A percentile compares a stretch with the other conserved stretches of the same genome.
Evolutionary conservation across 1,284 basidiomycete species (phyloP).

Genomic region (Puccinia novopanici): DNA sequence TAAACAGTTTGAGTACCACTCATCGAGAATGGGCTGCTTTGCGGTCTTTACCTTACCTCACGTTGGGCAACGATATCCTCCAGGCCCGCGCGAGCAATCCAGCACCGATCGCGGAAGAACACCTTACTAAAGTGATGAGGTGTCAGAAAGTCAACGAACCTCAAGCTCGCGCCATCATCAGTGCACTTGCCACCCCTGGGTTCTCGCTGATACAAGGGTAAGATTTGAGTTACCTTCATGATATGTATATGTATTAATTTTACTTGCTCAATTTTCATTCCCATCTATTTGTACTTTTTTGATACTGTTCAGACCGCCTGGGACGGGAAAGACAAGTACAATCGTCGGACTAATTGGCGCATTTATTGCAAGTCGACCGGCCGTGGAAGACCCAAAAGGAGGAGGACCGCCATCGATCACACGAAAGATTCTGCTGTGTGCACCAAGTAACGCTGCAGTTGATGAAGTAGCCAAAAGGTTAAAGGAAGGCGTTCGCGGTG

Average conservation of each 20-base stretch:
- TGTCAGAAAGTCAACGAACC: constrained; percentile 83
- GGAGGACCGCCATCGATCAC: constrained; percentile 52
- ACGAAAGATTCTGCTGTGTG: constrained; percentile 85
- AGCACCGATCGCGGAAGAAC: constrained; percentile 62
- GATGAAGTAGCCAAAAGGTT: constrained; percentile 91
- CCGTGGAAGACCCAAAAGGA: constrained; percentile 52
- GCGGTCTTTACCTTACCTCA: constrained; percentile 78
- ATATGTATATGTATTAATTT: neutral
- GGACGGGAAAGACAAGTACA: constrained; percentile 98
- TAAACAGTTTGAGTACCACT: constrained; percentile 76
- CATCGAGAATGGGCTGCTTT: constrained; percentile 90
- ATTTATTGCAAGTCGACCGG: constrained; percentile 70
- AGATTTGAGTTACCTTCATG: constrained; percentile 55
- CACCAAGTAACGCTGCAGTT: constrained; percentile 97
- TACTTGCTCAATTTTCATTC: neutral
- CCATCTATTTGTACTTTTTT: neutral
- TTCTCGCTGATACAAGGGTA: constrained; percentile 96
- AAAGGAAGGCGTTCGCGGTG: constrained; percentile 72
- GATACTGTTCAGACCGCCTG: constrained; percentile 73
- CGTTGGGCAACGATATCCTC: constrained; percentile 72
- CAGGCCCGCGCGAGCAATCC: constrained; percentile 66
- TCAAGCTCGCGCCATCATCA: constrained; percentile 85
- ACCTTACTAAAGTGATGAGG: constrained; percentile 70
- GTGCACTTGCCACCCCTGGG: constrained; percentile 71
- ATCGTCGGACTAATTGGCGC: constrained; percentile 91